Base-by-base conservation (phyloP, 441 rosid species). In the Flueggea neowawraea region DNA sequence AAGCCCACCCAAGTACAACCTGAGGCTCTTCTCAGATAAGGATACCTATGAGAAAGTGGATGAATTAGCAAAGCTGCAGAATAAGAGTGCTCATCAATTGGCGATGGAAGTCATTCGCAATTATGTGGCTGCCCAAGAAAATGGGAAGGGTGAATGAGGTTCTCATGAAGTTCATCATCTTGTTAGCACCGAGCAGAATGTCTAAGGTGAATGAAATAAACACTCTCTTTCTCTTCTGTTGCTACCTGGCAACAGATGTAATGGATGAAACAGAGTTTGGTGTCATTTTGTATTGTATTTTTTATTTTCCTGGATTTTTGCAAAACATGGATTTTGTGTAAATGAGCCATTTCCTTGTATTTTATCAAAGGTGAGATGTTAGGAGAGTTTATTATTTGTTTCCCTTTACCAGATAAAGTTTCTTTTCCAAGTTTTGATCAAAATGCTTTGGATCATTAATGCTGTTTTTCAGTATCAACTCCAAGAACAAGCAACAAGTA, bases 91-190 rank as follows among this genome's bases (percentile, higher is more conserved):
- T 57, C 92, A 84, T 67, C 85, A 86, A 61, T 64, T 86, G 55
- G 96, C 92, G 22, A 80, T 84, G 7, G 90, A 86, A 72, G 81
- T 89, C 39, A 63, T 89, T 44, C 86, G 90, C 75, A 84, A 82
- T 66, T 86, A 75, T 53, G 92, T 81, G 10, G 73, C 86, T 5
- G 51, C 89, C 52, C 81, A 84, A 66, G 81, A 80, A 63, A 86
- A 84, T 36, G 89, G 92, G 57, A 82, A 80, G 63, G 76, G 78
- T 4, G 89, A 86, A 69, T 83, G 76, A 83, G 54, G 48, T 47
- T 32, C 63, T 60, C 31, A 52, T 16, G 32, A 12, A 11, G 56
- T 45, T 62, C 33, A 14, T 57, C 15, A 33, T 49, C 17, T 4
- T 59, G 17, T 48, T 54, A 63, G 67, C 36, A 55, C 50, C 52